Conservation (phyloP, 495 filamentous ascomycete genomes). For the Talaromyces trachyspermus region DNA sequence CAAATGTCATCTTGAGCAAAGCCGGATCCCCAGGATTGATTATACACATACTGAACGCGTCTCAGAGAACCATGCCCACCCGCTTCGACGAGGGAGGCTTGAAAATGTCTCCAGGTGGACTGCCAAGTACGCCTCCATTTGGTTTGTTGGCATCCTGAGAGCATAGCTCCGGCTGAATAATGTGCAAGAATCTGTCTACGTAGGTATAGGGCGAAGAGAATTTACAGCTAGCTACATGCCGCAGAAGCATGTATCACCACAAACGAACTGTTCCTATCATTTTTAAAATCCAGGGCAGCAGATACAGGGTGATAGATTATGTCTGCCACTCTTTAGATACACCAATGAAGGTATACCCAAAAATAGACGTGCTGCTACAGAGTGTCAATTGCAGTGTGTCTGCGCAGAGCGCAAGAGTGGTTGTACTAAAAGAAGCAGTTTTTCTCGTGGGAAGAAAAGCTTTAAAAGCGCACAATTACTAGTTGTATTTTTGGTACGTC, state of each 20-base stretch:
- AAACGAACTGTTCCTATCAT: slow-evolving; percentile 81
- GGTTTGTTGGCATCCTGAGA: too few species aligned
- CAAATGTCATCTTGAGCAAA: background rate
- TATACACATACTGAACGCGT: too few species aligned
- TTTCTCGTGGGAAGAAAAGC: slow-evolving; percentile 23
- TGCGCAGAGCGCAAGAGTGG: slow-evolving; percentile 43
- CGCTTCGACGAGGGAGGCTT: too few species aligned
- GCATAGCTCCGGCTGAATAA: too few species aligned
- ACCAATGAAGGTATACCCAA: slow-evolving; percentile 66
- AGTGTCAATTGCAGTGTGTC: slow-evolving; percentile 44
- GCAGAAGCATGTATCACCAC: slow-evolving; percentile 40
- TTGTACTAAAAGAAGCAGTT: slow-evolving; percentile 9
- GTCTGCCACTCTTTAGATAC: slow-evolving; percentile 61
- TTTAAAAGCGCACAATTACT: slow-evolving; percentile 13
- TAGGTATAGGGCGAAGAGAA: background rate
- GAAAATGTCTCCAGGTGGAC: too few species aligned
- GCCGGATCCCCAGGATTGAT: background rate
- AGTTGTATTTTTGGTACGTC: background rate
- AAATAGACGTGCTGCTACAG: slow-evolving; percentile 36
- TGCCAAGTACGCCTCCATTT: too few species aligned
- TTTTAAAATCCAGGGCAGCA: slow-evolving; percentile 77
- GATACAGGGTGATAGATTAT: slow-evolving; percentile 77
- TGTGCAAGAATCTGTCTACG: too few species aligned
- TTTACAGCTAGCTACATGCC: background rate
- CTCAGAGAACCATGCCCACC: too few species aligned